A percentile compares a stretch with the other conserved stretches of the same genome.
These are phyloP conservation scores for Sporothrix pallida DNA, from an alignment of 2,329 filamentous ascomycete genomes.

Conservation along the genomic window DNA sequence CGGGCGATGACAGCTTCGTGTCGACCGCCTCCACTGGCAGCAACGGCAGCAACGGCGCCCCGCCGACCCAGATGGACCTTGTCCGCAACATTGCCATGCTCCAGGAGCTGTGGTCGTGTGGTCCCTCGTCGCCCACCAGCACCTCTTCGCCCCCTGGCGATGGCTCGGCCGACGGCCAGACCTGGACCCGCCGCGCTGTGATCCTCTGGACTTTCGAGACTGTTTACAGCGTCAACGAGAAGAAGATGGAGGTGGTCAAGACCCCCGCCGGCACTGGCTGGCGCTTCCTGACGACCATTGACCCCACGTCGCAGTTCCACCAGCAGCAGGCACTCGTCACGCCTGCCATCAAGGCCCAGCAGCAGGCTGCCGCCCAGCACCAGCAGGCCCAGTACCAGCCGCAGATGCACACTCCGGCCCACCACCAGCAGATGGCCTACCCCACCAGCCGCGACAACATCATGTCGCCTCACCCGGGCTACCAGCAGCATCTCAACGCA, in stretches of 20 bases:
- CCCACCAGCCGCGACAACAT: constrained; percentile 49
- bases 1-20: constrained; percentile 40
- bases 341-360: constrained; percentile 26
- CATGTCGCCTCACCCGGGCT: constrained; percentile 60
- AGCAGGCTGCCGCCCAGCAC: constrained; percentile 17
- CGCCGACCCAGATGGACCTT: constrained; percentile 59
- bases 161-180: constrained; percentile 32
- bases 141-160: constrained; percentile 37
- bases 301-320: constrained; percentile 64
- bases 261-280: constrained; percentile 62
- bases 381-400: constrained; percentile 29
- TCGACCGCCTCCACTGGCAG: constrained; percentile 39
- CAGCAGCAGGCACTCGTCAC: constrained; percentile 54
- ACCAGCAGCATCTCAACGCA: constrained; percentile 59
- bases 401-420: constrained; percentile 22
- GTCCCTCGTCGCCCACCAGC: constrained; percentile 47
- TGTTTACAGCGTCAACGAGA: constrained; percentile 52
- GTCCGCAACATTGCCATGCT: constrained; percentile 69
- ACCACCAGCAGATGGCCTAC: constrained; percentile 36
- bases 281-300: constrained; percentile 66
- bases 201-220: constrained; percentile 69
- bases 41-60: constrained; percentile 37
- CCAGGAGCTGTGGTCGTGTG: constrained; percentile 66
- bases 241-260: constrained; percentile 52
- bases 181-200: constrained; percentile 64